A percentile compares a stretch with the other conserved stretches of the same genome.
Evolutionary conservation across 2,329 filamentous ascomycete species (phyloP).

Genomic region (Sodiomyces alkalinus): DNA sequence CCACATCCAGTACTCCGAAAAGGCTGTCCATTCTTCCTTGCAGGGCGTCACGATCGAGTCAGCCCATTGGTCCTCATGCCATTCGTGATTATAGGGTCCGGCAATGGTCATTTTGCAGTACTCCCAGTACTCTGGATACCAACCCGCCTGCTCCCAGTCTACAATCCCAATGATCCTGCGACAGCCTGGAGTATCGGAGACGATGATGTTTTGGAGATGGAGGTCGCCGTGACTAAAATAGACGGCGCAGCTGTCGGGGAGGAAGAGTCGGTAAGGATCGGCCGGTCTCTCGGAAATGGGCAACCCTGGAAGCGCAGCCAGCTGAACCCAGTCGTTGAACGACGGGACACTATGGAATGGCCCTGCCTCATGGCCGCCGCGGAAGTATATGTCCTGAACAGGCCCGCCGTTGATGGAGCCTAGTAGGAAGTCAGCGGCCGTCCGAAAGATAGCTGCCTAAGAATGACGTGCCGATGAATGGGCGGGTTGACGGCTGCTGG

Average conservation of each 20-base stretch:
- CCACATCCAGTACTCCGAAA: slow-evolving; percentile 1
- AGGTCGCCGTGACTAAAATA: neutral
- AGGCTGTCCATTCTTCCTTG: slow-evolving; percentile 4
- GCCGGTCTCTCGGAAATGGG: neutral
- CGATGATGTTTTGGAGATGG: slow-evolving; percentile 9
- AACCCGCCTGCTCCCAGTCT: slow-evolving; percentile 17
- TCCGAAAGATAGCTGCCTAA: neutral
- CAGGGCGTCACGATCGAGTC: slow-evolving; percentile 9
- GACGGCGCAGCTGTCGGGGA: neutral
- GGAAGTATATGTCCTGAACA: slow-evolving; percentile 11
- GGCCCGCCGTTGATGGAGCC: neutral
- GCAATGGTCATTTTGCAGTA: slow-evolving; percentile 13
- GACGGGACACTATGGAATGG: slow-evolving; percentile 5
- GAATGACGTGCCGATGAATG: slow-evolving; percentile 1
- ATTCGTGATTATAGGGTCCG: slow-evolving; percentile 8
- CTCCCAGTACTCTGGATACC: slow-evolving; percentile 20
- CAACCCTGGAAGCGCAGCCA: neutral
- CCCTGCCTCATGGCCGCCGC: slow-evolving; percentile 6
- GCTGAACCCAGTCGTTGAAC: slow-evolving; percentile 1
- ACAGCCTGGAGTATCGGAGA: slow-evolving; percentile 8
- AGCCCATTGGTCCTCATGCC: slow-evolving; percentile 8
- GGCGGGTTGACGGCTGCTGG: slow-evolving; percentile 6
- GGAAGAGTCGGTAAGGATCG: neutral
- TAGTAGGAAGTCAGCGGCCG: neutral
- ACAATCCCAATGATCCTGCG: slow-evolving; percentile 10